A percentile compares a stretch with the other conserved stretches of the same genome.
These are phyloP conservation scores for Acrasis kona DNA, from an alignment of 78 protist genomes.

Conservation along the genomic window DNA sequence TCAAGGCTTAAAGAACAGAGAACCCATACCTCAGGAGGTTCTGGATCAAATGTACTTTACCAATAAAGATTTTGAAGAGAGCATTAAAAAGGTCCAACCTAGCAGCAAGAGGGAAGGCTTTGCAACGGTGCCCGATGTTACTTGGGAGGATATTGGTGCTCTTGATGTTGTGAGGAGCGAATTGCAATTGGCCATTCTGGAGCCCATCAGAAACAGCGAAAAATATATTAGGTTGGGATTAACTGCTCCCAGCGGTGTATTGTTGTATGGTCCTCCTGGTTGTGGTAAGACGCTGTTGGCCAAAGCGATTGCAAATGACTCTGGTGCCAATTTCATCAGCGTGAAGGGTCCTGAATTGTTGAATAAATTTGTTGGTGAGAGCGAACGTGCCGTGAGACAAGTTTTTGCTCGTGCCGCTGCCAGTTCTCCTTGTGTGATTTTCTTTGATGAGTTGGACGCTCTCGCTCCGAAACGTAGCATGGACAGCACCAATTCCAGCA, in stretches of 20 bases:
- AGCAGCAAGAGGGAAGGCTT: slow-evolving; percentile 90
- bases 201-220: slow-evolving; percentile 30
- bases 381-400: slow-evolving; percentile 94
- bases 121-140: slow-evolving; percentile 88
- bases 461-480: slow-evolving; percentile 73
- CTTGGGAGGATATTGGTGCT: slow-evolving; percentile 95
- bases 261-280: slow-evolving; percentile 98
- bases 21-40: neutral
- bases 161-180: slow-evolving; percentile 69
- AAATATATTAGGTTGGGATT: slow-evolving; percentile 24
- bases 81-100: slow-evolving; percentile 82
- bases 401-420: slow-evolving; percentile 81
- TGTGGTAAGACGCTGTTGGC: slow-evolving; percentile 98
- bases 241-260: slow-evolving; percentile 24
- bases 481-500: slow-evolving; percentile 4
- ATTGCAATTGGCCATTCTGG: slow-evolving; percentile 17
- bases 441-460: slow-evolving; percentile 99
- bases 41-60: slow-evolving; percentile 26
- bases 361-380: slow-evolving; percentile 98
- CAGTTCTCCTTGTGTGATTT: slow-evolving; percentile 92
- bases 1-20: neutral
- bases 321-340: slow-evolving; percentile 86
- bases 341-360: slow-evolving; percentile 98
- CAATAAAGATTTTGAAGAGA: slow-evolving; percentile 72
- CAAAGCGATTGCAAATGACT: slow-evolving; percentile 86